These are phyloP conservation scores for Acanthamoeba culbertsoni DNA, from an alignment of 208 protist genomes.

Conservation along the genomic window DNA sequence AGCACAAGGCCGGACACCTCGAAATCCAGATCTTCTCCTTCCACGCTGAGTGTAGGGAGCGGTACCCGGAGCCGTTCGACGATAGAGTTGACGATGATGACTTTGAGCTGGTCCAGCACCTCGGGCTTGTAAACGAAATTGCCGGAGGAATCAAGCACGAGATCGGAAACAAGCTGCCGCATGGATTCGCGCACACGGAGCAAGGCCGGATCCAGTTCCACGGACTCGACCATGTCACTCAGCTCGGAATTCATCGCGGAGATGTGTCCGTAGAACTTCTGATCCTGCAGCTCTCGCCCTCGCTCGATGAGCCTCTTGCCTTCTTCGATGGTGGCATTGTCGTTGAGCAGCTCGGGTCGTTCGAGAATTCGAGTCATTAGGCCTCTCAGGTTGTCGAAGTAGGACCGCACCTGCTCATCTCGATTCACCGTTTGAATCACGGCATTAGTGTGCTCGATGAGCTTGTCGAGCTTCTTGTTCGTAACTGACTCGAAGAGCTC, in stretches of 20 bases:
- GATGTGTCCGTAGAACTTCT: neutral
- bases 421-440: neutral
- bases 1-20: no score
- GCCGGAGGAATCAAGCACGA: neutral
- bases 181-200: neutral
- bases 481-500: conserved; percentile 27
- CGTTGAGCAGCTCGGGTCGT: neutral
- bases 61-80: neutral
- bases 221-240: neutral
- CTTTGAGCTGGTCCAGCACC: neutral
- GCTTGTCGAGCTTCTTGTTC: neutral
- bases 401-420: neutral
- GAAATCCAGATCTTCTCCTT: no score
- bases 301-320: neutral
- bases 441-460: neutral
- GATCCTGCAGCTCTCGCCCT: neutral
- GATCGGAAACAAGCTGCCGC: neutral
- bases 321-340: neutral
- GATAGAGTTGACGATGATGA: conserved; percentile 16
- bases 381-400: neutral
- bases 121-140: neutral
- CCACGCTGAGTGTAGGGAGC: neutral
- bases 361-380: neutral
- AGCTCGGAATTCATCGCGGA: neutral
- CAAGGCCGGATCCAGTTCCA: neutral